Evolutionary conservation across 148 eudicot species (phyloP), one percentile per base, ranked within the genome.

Genomic region (Gaultheria prostrata): DNA sequence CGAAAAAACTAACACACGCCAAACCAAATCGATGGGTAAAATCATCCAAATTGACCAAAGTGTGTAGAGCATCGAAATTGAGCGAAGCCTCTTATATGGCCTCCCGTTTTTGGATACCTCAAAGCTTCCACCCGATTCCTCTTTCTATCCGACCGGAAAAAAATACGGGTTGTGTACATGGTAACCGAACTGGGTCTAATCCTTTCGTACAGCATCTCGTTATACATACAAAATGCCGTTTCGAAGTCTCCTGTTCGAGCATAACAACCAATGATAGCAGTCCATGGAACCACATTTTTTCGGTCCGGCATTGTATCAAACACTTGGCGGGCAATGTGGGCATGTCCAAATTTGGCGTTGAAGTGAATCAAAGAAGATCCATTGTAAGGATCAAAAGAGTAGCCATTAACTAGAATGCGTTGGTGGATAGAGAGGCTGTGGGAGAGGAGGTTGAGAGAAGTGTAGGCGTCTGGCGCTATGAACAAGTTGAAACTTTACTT

Each of bases 231-330:
- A 82, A 95, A 77, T 5, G 91, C 94, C 26, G 45, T 79, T 30
- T 72, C 50, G 73, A 89, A 49, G 24, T 91, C 91, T 18, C 89
- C 91, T 0, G 54, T 50, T 26, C 90, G 87, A 0, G 93, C 80
- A 80, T 95, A 92, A 83, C 95, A 94, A 51, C 98, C 92, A 5
- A 94, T 89, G 26, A 95, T 89, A 46, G 94, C 89, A 81, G 97
- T 95, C 95, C 97, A 95, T 1, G 98, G 91, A 49, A 95, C 92
- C 11, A 93, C 88, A 76, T 93, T 91, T 86, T 93, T 91, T 85
- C 92, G 91, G 1, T 79, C 85, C 71, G 92, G 87, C 98, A 95
- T 91, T 73, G 10, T 79, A 30, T 93, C 98, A 83, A 95, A 95
- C 95, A 94, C 89, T 18, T 91, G 82, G 9, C 84, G 94, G 2